A percentile compares a stretch with the other conserved stretches of the same genome.
phyloP scores from a whole-genome alignment of 495 filamentous ascomycete species.

The Penicillium egyptiacum region DNA sequence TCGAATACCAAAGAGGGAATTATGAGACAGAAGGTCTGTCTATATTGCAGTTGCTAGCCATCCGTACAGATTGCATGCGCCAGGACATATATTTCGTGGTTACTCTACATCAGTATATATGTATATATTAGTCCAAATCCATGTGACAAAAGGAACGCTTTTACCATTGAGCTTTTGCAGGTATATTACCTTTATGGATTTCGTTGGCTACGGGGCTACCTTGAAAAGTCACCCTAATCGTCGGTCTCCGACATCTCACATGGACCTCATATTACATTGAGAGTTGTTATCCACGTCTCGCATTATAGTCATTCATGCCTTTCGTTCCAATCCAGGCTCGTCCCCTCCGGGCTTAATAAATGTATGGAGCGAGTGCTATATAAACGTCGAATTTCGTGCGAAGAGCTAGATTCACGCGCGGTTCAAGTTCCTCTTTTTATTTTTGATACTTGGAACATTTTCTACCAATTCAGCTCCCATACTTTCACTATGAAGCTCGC shows the following conservation, averaged over 20 bases:
- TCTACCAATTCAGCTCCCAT: slow-evolving; percentile 15
- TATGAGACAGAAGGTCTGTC: not conserved
- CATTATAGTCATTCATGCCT: not conserved
- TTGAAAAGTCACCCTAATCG: not conserved
- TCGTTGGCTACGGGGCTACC: not conserved
- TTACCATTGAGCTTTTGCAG: not conserved
- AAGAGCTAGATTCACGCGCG: not conserved
- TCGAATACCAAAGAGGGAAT: too few relatives aligned
- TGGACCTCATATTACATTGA: not conserved
- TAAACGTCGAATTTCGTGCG: not conserved
- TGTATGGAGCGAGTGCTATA: not conserved
- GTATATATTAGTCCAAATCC: not conserved
- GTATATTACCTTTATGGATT: not conserved
- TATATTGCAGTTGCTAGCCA: too few relatives aligned
- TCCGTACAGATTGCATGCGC: too few relatives aligned
- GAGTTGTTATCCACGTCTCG: not conserved
- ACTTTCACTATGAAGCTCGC: slow-evolving; percentile 35
- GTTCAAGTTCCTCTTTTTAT: not conserved
- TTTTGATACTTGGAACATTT: not conserved
- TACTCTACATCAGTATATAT: not conserved
- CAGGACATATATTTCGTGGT: not conserved
- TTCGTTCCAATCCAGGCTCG: not conserved
- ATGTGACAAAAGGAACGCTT: not conserved
- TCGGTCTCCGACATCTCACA: slow-evolving; percentile 1
- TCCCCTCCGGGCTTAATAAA: not conserved